Percentiles rank a stretch among this genome's conserved stretches.
Conservation (phyloP, 2,329 filamentous ascomycete species). For the Fusarium floridanum region DNA sequence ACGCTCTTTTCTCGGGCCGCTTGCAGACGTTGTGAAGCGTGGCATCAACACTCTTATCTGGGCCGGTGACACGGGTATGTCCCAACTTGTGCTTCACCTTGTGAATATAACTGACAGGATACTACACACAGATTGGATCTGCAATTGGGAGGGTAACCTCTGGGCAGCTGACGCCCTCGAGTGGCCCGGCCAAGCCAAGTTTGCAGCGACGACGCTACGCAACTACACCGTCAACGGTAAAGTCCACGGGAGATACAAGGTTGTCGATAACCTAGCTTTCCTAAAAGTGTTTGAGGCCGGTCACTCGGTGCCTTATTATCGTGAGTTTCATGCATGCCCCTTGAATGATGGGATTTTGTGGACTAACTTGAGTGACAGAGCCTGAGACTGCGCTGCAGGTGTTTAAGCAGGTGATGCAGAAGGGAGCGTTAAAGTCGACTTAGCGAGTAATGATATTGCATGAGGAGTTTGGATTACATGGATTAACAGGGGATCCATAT, state of each 20-base stretch:
- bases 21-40: constrained; percentile 60
- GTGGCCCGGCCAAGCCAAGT: constrained; percentile 56
- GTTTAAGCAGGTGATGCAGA: constrained; percentile 46
- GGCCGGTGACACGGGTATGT: constrained; percentile 63
- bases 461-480: constrained; percentile 9
- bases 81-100: background rate
- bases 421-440: constrained; percentile 36
- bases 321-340: constrained; percentile 30
- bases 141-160: constrained; percentile 68
- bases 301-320: constrained; percentile 66
- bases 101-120: constrained; percentile 6
- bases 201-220: constrained; percentile 49
- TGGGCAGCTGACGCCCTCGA: constrained; percentile 60
- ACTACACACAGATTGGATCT: constrained; percentile 63
- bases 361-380: constrained; percentile 31
- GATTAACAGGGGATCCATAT: background rate
- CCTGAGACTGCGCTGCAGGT: constrained; percentile 45
- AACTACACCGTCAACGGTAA: constrained; percentile 63
- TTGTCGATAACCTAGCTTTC: constrained; percentile 67
- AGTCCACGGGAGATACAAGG: constrained; percentile 64
- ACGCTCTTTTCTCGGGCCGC: constrained; percentile 58
- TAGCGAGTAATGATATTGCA: constrained; percentile 14
- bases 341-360: background rate
- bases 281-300: constrained; percentile 70
- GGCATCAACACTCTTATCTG: constrained; percentile 65